Evolutionary conservation across 305 asterid genomes (phyloP).

Genomic region (Plantago coronopus): DNA sequence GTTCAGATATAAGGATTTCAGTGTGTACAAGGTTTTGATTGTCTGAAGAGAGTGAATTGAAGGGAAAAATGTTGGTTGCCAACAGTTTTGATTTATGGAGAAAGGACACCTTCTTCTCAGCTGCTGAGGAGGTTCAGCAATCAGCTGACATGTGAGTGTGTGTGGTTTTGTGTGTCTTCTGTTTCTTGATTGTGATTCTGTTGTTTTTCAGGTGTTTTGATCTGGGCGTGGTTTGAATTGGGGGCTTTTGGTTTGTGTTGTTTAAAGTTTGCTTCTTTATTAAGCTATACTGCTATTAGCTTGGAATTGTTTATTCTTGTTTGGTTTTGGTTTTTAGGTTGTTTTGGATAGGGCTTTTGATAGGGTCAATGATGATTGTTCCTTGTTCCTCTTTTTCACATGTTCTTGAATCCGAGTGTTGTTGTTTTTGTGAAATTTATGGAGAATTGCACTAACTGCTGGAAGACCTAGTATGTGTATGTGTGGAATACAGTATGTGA

Average conservation of each 20-base stretch:
- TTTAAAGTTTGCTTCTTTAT: conserved; percentile 11
- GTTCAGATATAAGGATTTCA: conserved; percentile 5
- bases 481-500: conserved; percentile 11
- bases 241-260: not conserved
- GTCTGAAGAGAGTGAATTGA: conserved; percentile 14
- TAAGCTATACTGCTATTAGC: conserved; percentile 10
- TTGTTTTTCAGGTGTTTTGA: conserved; percentile 10
- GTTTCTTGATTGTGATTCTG: conserved; percentile 4
- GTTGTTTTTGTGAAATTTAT: not conserved
- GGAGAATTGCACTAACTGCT: no score
- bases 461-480: not conserved
- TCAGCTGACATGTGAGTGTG: conserved; percentile 70
- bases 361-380: not conserved
- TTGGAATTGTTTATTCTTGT: conserved; percentile 4
- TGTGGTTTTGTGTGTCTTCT: not conserved
- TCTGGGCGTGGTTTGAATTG: conserved; percentile 26
- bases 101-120: conserved; percentile 72
- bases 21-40: conserved; percentile 22
- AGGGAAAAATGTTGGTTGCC: conserved; percentile 60
- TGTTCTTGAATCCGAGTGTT: not conserved
- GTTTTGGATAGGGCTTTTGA: conserved; percentile 1
- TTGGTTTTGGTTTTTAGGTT: conserved; percentile 17
- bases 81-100: conserved; percentile 87
- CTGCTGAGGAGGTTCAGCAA: conserved; percentile 91
- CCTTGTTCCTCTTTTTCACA: not conserved